These are phyloP conservation scores for Dipodascus albidus DNA, from an alignment of 805 yeast species.

Conservation along the genomic window DNA sequence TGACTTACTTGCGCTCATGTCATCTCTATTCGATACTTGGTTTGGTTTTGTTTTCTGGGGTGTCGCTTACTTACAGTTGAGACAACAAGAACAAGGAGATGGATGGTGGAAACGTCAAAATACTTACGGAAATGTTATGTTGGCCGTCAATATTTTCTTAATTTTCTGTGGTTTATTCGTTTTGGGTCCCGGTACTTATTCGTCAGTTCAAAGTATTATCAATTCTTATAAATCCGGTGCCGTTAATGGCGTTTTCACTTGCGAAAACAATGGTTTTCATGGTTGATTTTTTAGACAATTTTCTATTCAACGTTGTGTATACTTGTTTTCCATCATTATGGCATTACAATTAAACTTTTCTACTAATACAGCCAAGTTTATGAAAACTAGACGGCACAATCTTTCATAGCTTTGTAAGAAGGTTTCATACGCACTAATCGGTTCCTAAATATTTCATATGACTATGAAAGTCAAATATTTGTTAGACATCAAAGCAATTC, in stretches of 20 bases:
- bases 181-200: constrained; percentile 49
- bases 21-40: constrained; percentile 54
- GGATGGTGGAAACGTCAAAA: constrained; percentile 24
- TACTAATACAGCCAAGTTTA: too few relatives aligned
- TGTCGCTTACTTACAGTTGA: constrained; percentile 40
- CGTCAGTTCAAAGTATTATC: constrained; percentile 45
- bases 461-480: too few relatives aligned
- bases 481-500: too few relatives aligned
- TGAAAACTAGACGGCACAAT: too few relatives aligned
- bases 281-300: background rate
- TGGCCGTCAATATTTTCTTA: constrained; percentile 27
- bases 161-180: constrained; percentile 41
- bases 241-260: constrained; percentile 42
- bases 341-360: too few relatives aligned
- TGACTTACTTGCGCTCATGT: constrained; percentile 45
- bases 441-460: too few relatives aligned
- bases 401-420: too few relatives aligned
- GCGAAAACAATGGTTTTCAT: constrained; percentile 33
- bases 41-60: constrained; percentile 56
- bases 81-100: constrained; percentile 26
- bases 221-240: constrained; percentile 35
- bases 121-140: constrained; percentile 28
- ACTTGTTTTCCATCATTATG: too few relatives aligned
- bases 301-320: too few relatives aligned
- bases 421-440: too few relatives aligned